Conservation (phyloP, 345 rosid genomes). For the Euphorbia peplus region DNA sequence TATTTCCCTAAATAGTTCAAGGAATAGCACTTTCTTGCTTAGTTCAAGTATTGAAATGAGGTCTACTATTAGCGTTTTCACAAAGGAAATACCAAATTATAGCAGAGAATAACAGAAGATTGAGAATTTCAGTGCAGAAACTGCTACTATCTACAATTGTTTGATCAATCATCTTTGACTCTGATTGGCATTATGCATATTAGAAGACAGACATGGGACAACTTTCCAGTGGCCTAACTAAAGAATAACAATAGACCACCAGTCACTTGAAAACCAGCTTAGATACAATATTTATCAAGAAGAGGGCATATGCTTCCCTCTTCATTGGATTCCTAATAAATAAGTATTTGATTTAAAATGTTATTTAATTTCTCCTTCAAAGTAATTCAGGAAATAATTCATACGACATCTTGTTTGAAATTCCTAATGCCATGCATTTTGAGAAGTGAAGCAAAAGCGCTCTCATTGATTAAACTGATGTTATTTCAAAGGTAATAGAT, state of each 20-base stretch:
- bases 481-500: neutral
- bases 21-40: neutral
- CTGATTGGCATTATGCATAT: neutral
- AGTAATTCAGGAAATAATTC: neutral
- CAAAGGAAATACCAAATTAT: neutral
- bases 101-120: neutral
- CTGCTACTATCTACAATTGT: neutral
- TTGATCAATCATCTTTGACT: neutral
- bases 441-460: neutral
- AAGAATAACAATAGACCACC: neutral
- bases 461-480: neutral
- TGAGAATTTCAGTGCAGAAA: neutral
- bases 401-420: neutral
- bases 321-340: neutral
- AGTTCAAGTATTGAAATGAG: neutral
- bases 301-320: neutral
- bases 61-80: neutral
- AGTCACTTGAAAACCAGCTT: neutral
- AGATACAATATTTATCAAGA: neutral
- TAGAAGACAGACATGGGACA: neutral
- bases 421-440: neutral
- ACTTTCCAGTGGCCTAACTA: neutral
- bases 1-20: too few relatives aligned
- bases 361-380: too few relatives aligned
- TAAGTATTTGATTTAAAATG: too few relatives aligned